Evolutionary conservation across 1,284 basidiomycete species (phyloP), one percentile per base, ranked within the genome.

Genomic region (Marasmius fiardii): DNA sequence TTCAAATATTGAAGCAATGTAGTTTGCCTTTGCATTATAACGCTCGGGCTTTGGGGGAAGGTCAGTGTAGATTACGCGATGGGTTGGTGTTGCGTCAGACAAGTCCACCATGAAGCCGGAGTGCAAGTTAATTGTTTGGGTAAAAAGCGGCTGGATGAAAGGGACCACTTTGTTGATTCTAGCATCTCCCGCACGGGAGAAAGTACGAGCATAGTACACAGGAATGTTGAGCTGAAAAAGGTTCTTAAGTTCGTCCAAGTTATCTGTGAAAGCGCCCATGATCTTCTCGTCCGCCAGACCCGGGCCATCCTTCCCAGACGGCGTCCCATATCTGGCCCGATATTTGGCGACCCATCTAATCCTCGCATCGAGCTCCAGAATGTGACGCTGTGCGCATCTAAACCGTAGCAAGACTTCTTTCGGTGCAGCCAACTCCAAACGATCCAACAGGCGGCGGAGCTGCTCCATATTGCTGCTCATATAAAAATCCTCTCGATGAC

Each of bases 221-320:
- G 49, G 49, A 18, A 51, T 51, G 16, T 26, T 21, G 21, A 28
- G 10, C 21, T 39, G 49, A 16, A 35, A 51, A n/a, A 51, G 35
- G 35, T n/a, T 51, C 21, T 51, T 33, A 8, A 51, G 18, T 5
- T 34, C 49, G 33, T 51, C 49, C 20, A 51, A 33, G 21, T 51
- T 33, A n/a, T 37, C 34, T 24, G 49, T 51, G 16, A 51, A 51
- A 18, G 49, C 49, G 14, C 49, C 49, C 49, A 51, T 35, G 31
- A 51, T 18, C 6, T 26, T 18, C 11, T 16, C 18, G 34, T 20
- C 49, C 5, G 16, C 33, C 18, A 34, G 31, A 18, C 20, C 48
- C 10, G 14, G 12, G 20, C 18, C n/a, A 23, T 51, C 20, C 21
- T 23, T 37, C 5, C 24, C 12, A 12, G 4, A 28, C 23, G 24